Conservation (phyloP, 2,329 filamentous ascomycete genomes). For the Eutypa lata region DNA sequence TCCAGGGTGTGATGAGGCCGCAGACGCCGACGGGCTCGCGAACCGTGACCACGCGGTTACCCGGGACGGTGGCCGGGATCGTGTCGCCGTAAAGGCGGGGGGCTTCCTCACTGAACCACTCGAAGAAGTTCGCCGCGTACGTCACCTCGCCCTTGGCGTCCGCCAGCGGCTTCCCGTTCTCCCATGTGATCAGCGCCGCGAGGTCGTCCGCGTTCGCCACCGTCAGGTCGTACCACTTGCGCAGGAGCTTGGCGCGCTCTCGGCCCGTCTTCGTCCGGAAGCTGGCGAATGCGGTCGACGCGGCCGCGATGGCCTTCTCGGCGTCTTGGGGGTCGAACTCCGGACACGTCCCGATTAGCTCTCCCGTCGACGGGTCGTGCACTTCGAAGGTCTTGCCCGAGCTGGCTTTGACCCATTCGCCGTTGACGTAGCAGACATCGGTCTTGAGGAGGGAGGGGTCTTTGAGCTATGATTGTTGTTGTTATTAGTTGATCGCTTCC, state of each 20-base stretch:
- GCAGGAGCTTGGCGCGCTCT: constrained; percentile 69
- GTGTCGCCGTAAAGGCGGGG: constrained; percentile 71
- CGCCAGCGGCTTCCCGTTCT: constrained; percentile 81
- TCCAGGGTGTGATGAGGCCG: constrained; percentile 84
- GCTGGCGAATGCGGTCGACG: constrained; percentile 67
- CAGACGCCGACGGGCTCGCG: constrained; percentile 84
- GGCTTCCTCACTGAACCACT: constrained; percentile 81
- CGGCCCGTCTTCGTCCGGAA: constrained; percentile 72
- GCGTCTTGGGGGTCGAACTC: constrained; percentile 81
- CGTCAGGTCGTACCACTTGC: constrained; percentile 80
- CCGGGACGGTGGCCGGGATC: constrained; percentile 66
- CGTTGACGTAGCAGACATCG: constrained; percentile 81
- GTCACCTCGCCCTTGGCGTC: constrained; percentile 70
- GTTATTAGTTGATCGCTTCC: too few species aligned
- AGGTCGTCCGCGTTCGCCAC: constrained; percentile 76
- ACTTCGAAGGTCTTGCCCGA: constrained; percentile 93
- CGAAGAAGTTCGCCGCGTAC: constrained; percentile 73
- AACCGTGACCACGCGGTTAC: constrained; percentile 73
- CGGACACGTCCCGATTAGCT: constrained; percentile 77
- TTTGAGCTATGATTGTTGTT: constrained; percentile 61
- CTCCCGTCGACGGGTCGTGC: constrained; percentile 76
- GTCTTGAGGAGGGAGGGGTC: constrained; percentile 82
- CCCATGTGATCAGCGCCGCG: constrained; percentile 80
- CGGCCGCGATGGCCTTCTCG: constrained; percentile 78
- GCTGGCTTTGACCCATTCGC: constrained; percentile 82